Evolutionary conservation across 2,329 filamentous ascomycete genomes (phyloP).

Genomic region (Hypoxylon sp.): DNA sequence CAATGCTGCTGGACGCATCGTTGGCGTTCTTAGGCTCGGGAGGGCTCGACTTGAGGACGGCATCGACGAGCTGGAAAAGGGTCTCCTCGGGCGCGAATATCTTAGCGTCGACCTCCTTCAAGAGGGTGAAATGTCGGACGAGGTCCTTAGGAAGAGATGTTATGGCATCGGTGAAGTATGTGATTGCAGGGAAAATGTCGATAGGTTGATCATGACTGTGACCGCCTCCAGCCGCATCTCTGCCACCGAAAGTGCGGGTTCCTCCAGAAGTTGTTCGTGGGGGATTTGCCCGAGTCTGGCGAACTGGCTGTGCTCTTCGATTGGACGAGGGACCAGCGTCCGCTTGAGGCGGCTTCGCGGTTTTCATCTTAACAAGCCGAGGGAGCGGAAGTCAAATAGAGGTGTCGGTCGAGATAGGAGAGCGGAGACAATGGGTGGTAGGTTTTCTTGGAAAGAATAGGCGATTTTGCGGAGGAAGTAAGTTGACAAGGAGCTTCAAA

Average conservation of each 20-base stretch:
- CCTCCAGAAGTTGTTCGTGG: constrained; percentile 67
- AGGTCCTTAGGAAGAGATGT: constrained; percentile 94
- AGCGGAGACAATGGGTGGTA: constrained; percentile 43
- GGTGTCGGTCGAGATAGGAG: constrained; percentile 26
- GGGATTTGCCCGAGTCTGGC: constrained; percentile 76
- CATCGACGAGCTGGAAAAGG: constrained; percentile 81
- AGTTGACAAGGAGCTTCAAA: constrained; percentile 48
- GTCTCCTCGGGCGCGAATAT: constrained; percentile 89
- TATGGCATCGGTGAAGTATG: constrained; percentile 90
- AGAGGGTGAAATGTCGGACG: constrained; percentile 92
- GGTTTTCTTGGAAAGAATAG: constrained; percentile 35
- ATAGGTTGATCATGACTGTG: constrained; percentile 70
- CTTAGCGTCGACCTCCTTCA: constrained; percentile 98
- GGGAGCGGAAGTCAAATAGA: constrained; percentile 23
- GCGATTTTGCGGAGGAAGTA: constrained; percentile 33
- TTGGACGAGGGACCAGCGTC: constrained; percentile 61
- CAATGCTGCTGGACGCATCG: constrained; percentile 61
- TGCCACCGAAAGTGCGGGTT: constrained; percentile 60
- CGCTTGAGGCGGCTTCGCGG: constrained; percentile 63
- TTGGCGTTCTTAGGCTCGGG: constrained; percentile 63
- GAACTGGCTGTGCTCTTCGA: constrained; percentile 74
- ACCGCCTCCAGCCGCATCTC: constrained; percentile 63
- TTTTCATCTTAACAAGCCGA: constrained; percentile 64
- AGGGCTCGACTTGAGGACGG: constrained; percentile 68
- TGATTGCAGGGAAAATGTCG: constrained; percentile 77